Base-by-base conservation (phyloP, 305 asterid genomes). In the Andrographis paniculata region DNA sequence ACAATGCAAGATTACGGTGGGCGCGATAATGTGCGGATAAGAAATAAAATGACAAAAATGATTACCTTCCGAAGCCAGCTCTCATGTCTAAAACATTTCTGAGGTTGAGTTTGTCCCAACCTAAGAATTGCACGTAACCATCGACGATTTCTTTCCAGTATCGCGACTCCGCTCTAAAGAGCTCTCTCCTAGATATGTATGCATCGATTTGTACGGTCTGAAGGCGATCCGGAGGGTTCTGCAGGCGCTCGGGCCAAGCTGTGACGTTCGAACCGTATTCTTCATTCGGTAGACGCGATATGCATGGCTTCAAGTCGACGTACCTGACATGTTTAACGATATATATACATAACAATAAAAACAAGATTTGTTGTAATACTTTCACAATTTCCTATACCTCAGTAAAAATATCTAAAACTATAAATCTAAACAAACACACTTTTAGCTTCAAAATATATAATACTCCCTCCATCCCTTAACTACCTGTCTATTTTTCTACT, bases 51-150 rank as follows among this genome's bases (percentile, higher is more conserved):
- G 12, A 35, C 11, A 21, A 59, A 58, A 31, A 39, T 17, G 14
- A 19, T 50, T 74, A 77, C 86, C 86, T 82, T 68, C 86, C 86
- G 61, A 63, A 74, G 17, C 82, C 79, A 42, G 86, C 86, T 61
- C 75, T 71, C 86, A 77, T 77, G 68, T 71, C 86, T 75, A 74
- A 41, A 37, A 77, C 86, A 62, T 74, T 74, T 63, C 79, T 63
- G 42, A 68, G 57, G 52, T 66, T 62, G 57, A 17, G 58, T 27
- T 51, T 48, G 17, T 64, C 67, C 86, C 78, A 74, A 42, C 44
- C 68, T 28, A 75, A 59, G 30, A 30, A 70, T 1, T 58, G 53
- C 33, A 77, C 70, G 46, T 60, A 68, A 46, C 73, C 35, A 7
- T 15, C 71, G 20, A 78, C 40, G 50, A 68, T 63, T 69, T 71